These are phyloP conservation scores for Blastomyces emzantsi DNA, from an alignment of 2,329 filamentous ascomycete genomes.

Conservation along the genomic window DNA sequence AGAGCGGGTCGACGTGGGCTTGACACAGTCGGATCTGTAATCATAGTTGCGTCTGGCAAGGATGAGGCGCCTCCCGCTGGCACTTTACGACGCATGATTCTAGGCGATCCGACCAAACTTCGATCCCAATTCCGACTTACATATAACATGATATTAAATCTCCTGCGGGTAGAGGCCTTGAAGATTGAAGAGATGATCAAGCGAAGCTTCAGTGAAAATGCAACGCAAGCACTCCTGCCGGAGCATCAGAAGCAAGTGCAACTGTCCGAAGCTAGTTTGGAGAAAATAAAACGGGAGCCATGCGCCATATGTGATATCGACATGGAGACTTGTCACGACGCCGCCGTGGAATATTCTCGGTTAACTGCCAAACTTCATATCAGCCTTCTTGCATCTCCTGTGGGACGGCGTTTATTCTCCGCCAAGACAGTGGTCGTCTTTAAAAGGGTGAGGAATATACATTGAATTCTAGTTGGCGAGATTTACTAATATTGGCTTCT, in stretches of 20 bases:
- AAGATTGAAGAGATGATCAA: constrained; percentile 99
- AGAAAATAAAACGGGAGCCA: constrained; percentile 76
- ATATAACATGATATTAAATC: constrained; percentile 98
- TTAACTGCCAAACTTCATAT: constrained; percentile 75
- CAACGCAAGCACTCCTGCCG: constrained; percentile 84
- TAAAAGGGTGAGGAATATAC: constrained; percentile 45
- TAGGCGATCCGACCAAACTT: constrained; percentile 90
- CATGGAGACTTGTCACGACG: constrained; percentile 71
- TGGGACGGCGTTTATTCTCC: constrained; percentile 70
- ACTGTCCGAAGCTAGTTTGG: constrained; percentile 81
- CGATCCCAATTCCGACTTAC: constrained; percentile 93
- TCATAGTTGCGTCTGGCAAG: constrained; percentile 71
- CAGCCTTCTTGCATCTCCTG: constrained; percentile 65
- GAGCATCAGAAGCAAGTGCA: constrained; percentile 95
- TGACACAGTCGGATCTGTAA: constrained; percentile 86
- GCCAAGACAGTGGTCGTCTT: constrained; percentile 73
- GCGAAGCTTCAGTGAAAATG: constrained; percentile 96
- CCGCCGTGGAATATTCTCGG: constrained; percentile 68
- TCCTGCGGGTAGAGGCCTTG: constrained; percentile 86
- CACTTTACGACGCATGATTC: constrained; percentile 83
- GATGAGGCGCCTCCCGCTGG: constrained; percentile 82
- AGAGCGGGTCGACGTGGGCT: constrained; percentile 87
- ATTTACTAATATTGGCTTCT: constrained; percentile 6
- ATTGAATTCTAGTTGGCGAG: constrained; percentile 18
- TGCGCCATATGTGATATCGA: constrained; percentile 74